These are phyloP conservation scores for Scedosporium minutisporum DNA, from an alignment of 2,329 filamentous ascomycete genomes.

Conservation along the genomic window DNA sequence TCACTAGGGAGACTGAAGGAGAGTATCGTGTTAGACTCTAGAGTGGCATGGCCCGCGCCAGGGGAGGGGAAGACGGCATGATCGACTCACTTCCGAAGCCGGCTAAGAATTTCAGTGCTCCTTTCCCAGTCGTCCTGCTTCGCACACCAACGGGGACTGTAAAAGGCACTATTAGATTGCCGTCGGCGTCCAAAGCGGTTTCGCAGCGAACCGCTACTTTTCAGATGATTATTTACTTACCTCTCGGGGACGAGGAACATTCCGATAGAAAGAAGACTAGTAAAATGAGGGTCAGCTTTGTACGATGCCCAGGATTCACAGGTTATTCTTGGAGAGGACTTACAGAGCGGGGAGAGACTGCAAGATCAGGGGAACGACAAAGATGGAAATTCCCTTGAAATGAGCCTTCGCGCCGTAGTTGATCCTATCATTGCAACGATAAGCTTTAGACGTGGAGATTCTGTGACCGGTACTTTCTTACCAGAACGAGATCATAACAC, in stretches of 20 bases:
- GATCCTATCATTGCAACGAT: slow-evolving; percentile 34
- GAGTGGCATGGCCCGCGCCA: slow-evolving; percentile 10
- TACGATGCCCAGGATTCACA: not conserved
- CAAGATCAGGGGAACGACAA: slow-evolving; percentile 52
- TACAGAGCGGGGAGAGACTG: slow-evolving; percentile 54
- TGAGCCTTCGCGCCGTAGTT: slow-evolving; percentile 44
- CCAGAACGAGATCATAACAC: slow-evolving; percentile 33
- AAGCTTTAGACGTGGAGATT: too few relatives aligned
- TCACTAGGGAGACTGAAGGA: slow-evolving; percentile 35
- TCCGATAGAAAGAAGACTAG: slow-evolving; percentile 41
- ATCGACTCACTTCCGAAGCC: slow-evolving; percentile 29
- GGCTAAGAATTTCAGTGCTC: slow-evolving; percentile 44
- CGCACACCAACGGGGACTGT: slow-evolving; percentile 58
- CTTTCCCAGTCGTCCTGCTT: slow-evolving; percentile 59
- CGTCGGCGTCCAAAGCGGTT: too few relatives aligned
- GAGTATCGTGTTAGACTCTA: not conserved
- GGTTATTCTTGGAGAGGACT: slow-evolving; percentile 8
- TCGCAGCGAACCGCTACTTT: too few relatives aligned
- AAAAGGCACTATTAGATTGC: slow-evolving; percentile 9
- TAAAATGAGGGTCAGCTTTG: slow-evolving; percentile 1
- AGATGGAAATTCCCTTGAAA: slow-evolving; percentile 37
- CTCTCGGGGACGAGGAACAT: slow-evolving; percentile 50
- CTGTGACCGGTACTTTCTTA: slow-evolving; percentile 9
- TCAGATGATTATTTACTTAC: slow-evolving; percentile 11
- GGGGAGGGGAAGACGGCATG: slow-evolving; percentile 18